Conservation (phyloP, 768 basidiomycete species). For the Russula griseocarnosa region DNA sequence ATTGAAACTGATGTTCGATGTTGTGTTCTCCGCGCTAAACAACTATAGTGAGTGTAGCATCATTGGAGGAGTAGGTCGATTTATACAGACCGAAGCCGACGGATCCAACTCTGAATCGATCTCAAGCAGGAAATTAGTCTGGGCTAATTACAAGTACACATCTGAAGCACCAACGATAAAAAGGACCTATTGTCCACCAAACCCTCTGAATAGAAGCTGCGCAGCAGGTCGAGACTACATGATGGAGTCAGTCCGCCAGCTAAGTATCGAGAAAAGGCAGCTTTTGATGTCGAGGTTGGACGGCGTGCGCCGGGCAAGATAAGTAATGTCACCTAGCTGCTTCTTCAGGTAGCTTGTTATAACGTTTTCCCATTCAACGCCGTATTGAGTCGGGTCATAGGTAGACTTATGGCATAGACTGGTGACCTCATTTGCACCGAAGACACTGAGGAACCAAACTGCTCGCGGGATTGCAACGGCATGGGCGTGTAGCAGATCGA, state of each 20-base stretch:
- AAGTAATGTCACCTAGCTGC: constrained; percentile 72
- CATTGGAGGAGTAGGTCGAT: too few relatives aligned
- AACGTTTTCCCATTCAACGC: constrained; percentile 79
- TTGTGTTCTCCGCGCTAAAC: too few relatives aligned
- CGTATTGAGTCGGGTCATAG: constrained; percentile 82
- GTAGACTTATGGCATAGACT: constrained; percentile 71
- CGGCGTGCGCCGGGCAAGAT: constrained; percentile 75
- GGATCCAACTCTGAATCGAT: too few relatives aligned
- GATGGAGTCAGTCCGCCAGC: background rate
- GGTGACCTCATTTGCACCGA: constrained; percentile 83
- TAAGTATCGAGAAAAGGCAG: background rate
- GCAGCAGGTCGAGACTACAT: constrained; percentile 61
- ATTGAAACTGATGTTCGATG: too few relatives aligned
- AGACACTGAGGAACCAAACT: constrained; percentile 82
- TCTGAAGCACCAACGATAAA: constrained; percentile 67
- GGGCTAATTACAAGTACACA: constrained; percentile 75
- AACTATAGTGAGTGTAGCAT: too few relatives aligned
- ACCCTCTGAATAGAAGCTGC: constrained; percentile 75
- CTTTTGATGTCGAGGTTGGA: constrained; percentile 76
- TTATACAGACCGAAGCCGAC: too few relatives aligned
- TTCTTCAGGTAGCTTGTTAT: constrained; percentile 81
- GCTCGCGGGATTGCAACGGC: constrained; percentile 77
- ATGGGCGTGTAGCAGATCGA: constrained; percentile 73
- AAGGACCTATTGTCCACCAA: constrained; percentile 76
- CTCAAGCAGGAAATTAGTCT: constrained; percentile 76